phyloP scores from a whole-genome alignment of 352 stramenopile species.

The Stramenopiles sp. region DNA sequence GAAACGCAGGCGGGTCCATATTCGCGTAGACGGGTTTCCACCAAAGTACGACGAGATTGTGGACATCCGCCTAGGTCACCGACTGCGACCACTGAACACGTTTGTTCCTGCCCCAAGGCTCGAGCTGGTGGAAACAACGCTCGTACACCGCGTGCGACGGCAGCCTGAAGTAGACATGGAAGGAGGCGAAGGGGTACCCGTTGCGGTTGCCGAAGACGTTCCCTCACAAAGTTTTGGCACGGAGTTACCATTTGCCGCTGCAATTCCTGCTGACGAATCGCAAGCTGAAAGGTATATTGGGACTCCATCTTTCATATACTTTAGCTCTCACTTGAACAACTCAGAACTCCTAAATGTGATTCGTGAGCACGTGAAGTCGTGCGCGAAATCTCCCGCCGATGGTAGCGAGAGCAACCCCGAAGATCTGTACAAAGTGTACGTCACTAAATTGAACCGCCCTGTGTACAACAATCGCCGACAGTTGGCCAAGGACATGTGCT shows the following conservation, averaged over 20 bases:
- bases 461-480: background rate
- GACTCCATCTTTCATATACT: background rate
- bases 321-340: background rate
- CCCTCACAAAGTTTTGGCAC: too few relatives aligned
- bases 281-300: constrained; percentile 12
- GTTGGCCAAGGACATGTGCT: background rate
- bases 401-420: background rate
- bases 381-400: background rate
- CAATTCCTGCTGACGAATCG: too few relatives aligned
- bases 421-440: background rate
- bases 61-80: background rate
- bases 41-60: background rate
- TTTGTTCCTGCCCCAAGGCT: background rate
- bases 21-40: background rate
- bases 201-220: too few relatives aligned
- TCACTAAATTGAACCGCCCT: background rate
- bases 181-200: too few relatives aligned
- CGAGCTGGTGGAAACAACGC: background rate
- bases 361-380: background rate
- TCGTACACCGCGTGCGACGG: background rate
- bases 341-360: constrained; percentile 3
- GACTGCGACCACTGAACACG: background rate
- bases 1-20: too few relatives aligned
- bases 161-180: too few relatives aligned
- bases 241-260: too few relatives aligned